Percentiles rank a stretch among this genome's conserved stretches.
Evolutionary conservation across 371 early-diverging fungal species (phyloP).

Genomic region (Choanephora cucurbitarum): DNA sequence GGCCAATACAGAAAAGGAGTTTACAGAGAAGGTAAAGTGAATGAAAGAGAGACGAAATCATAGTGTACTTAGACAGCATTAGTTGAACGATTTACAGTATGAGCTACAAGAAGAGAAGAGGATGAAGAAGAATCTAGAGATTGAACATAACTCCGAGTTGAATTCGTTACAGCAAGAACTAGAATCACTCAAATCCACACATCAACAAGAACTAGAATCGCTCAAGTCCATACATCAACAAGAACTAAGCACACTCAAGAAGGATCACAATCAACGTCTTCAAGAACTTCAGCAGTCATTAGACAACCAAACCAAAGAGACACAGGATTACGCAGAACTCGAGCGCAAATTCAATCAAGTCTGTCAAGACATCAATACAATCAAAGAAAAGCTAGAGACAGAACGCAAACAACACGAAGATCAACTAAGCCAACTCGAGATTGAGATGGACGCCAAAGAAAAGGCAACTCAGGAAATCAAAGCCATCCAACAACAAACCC

Average conservation of each 20-base stretch:
- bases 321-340: conserved; percentile 7
- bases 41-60: no score
- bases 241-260: background rate
- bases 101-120: conserved; percentile 22
- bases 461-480: conserved; percentile 48
- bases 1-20: conserved; percentile 47
- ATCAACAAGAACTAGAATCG: background rate
- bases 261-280: background rate
- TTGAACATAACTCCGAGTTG: conserved; percentile 19
- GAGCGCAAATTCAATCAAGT: conserved; percentile 17
- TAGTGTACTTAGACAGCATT: no score
- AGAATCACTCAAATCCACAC: background rate
- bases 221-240: background rate
- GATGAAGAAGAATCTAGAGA: conserved; percentile 20
- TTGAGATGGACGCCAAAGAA: conserved; percentile 36
- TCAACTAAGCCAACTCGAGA: conserved; percentile 20
- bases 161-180: conserved; percentile 6
- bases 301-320: background rate
- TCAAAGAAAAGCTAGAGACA: conserved; percentile 25
- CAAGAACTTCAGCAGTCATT: background rate
- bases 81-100: conserved; percentile 28
- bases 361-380: conserved; percentile 24
- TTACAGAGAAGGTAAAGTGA: conserved; percentile 34
- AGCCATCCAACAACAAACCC: conserved; percentile 46
- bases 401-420: conserved; percentile 19